Evolutionary conservation across 805 yeast genomes (phyloP), one percentile per base, ranked within the genome.

Genomic region (Starmerella vaccinii): DNA sequence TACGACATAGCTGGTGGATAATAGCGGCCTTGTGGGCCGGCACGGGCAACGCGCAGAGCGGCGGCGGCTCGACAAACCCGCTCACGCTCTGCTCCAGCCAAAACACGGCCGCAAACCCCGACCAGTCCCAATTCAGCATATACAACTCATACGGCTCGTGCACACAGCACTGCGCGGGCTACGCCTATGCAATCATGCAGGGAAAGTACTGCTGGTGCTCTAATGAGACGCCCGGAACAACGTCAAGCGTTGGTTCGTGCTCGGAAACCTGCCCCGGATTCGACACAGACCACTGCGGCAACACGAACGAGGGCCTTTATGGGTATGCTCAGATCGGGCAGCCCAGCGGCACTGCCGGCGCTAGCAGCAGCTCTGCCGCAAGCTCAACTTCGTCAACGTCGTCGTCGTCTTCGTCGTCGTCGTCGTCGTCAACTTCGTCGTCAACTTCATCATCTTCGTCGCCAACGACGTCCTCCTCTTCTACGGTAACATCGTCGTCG

Each of bases 121-220:
- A 49, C 13, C 27, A 52, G 5, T 13, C 22, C 24, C 21, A 27
- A 1, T 55, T 39, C 35, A 63, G 56, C 53, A 30, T 38, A 22
- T 73, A 55, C 50, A 73, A 71, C 59, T 66, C 74, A 21, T 75
- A 71, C 56, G 87, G 87, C 3, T 61, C 59, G 10, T 81, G 87
- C 60, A 58, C 69, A 2, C 69, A 65, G 41, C 62, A 67, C 19
- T 81, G 86, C 59, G 16, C 49, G 1, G 75, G 75, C 7, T 73
- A 67, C 54, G 70, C 76, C 9, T 77, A 71, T 51, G 86, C 78
- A 16, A 71, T 81, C 37, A 64, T 80, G 33, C 78, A 69, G 56
- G 71, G 68, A n/a, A 54, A 65, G 34, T 34, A 66, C 42, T 81
- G 87, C 62, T 81, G 82, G 81, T 81, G 87, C 61, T 71, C 84